Evolutionary conservation across 2,329 filamentous ascomycete genomes (phyloP).

Genomic region (Xylaria sp.): DNA sequence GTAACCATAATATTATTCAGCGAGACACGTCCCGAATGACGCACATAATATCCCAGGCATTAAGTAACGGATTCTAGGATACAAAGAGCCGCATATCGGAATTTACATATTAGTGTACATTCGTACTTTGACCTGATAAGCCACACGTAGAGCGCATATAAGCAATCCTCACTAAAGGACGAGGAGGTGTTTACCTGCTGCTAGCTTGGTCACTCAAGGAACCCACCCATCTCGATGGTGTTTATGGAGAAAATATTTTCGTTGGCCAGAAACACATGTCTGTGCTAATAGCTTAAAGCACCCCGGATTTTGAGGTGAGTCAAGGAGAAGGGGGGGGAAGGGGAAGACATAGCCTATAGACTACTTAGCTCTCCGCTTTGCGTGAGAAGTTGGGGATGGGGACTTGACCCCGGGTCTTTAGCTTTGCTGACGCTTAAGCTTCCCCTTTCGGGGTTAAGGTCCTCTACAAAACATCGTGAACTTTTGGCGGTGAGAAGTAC

Average conservation of each 20-base stretch:
- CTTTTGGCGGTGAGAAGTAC: constrained; percentile 31
- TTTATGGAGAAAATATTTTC: constrained; percentile 18
- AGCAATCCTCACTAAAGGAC: background rate
- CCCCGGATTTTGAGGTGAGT: constrained; percentile 30
- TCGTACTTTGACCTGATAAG: constrained; percentile 7
- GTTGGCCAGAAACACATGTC: background rate
- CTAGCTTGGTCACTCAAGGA: constrained; percentile 4
- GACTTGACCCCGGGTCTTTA: constrained; percentile 15
- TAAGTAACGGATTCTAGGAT: constrained; percentile 18
- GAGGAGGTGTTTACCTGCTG: background rate
- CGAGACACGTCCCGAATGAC: constrained; percentile 27
- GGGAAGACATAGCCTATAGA: constrained; percentile 3
- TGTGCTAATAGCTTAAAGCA: constrained; percentile 20
- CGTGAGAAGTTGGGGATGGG: constrained; percentile 23
- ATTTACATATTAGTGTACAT: background rate
- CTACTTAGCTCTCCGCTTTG: constrained; percentile 28
- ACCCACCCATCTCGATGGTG: background rate
- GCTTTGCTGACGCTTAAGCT: constrained; percentile 19
- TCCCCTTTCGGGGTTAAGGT: constrained; percentile 21
- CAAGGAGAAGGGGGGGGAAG: background rate
- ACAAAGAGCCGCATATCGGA: constrained; percentile 33
- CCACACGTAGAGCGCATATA: background rate
- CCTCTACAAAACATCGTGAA: constrained; percentile 24
- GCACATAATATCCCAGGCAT: constrained; percentile 28
- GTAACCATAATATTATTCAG: background rate